These are phyloP conservation scores for Boletus patriciae DNA, from an alignment of 768 basidiomycete genomes.

Conservation along the genomic window DNA sequence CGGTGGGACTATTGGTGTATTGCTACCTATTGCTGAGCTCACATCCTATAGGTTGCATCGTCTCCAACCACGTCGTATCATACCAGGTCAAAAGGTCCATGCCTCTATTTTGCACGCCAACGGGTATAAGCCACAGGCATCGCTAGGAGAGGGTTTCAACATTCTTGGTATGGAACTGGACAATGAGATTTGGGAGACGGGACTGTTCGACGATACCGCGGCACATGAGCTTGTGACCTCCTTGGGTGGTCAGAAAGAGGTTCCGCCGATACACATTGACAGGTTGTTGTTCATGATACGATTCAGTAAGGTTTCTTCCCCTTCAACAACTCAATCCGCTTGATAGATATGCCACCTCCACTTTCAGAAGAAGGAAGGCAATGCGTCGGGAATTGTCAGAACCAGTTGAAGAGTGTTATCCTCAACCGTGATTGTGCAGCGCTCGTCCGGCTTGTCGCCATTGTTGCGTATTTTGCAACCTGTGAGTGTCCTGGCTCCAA, in stretches of 20 bases:
- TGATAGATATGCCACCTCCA: neutral
- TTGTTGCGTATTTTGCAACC: slow-evolving; percentile 19
- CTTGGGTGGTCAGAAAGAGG: slow-evolving; percentile 12
- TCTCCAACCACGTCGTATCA: slow-evolving; percentile 2
- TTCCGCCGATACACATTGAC: slow-evolving; percentile 1
- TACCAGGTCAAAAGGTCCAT: slow-evolving; percentile 4
- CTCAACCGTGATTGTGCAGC: slow-evolving; percentile 1
- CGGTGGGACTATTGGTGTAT: too few species aligned
- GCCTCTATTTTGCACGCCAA: slow-evolving; percentile 22
- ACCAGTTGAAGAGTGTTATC: slow-evolving; percentile 5
- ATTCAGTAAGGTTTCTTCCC: slow-evolving; percentile 10
- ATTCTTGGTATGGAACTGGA: slow-evolving; percentile 7
- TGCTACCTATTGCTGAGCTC: too few species aligned
- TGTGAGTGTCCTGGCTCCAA: neutral
- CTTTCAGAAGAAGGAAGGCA: slow-evolving; percentile 12
- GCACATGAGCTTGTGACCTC: slow-evolving; percentile 7
- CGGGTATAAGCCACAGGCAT: slow-evolving; percentile 13
- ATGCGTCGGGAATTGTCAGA: slow-evolving; percentile 14
- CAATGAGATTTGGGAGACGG: slow-evolving; percentile 13
- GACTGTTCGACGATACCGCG: slow-evolving; percentile 15
- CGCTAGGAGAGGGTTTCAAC: slow-evolving; percentile 20
- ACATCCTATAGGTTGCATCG: too few species aligned
- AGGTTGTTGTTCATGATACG: too few species aligned
- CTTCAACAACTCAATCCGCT: neutral
- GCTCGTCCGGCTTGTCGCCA: slow-evolving; percentile 15